A percentile compares a stretch with the other conserved stretches of the same genome.
These are phyloP conservation scores for Collybiopsis luxurians DNA, from an alignment of 768 basidiomycete species.

Conservation along the genomic window DNA sequence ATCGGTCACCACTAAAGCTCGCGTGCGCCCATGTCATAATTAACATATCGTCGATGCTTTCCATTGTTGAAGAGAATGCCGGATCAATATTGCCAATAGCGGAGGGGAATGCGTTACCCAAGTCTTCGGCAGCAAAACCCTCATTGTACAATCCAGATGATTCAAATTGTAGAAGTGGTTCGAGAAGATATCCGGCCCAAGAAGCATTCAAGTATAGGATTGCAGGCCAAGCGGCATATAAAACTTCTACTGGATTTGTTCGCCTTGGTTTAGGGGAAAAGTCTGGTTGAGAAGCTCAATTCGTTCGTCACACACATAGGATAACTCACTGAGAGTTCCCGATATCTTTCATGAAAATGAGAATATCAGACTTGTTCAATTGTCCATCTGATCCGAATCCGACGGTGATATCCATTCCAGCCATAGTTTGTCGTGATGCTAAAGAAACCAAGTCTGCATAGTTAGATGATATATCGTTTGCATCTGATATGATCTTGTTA, in stretches of 20 bases:
- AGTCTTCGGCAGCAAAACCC: slow-evolving; percentile 14
- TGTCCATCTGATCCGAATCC: neutral
- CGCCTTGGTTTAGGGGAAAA: too few species aligned
- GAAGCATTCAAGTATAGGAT: slow-evolving; percentile 14
- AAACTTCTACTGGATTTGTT: slow-evolving; percentile 13
- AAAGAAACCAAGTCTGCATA: slow-evolving; percentile 16
- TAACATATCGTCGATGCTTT: slow-evolving; percentile 1
- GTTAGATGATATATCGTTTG: slow-evolving; percentile 8
- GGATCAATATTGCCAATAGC: slow-evolving; percentile 1
- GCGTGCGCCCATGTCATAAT: slow-evolving; percentile 13
- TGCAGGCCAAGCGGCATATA: slow-evolving; percentile 14
- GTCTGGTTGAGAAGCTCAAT: too few species aligned
- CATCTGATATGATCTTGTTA: slow-evolving; percentile 10
- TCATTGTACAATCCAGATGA: slow-evolving; percentile 12
- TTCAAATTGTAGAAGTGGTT: slow-evolving; percentile 19
- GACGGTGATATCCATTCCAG: slow-evolving; percentile 14
- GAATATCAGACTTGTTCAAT: slow-evolving; percentile 12
- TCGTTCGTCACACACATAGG: too few species aligned
- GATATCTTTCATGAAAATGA: slow-evolving; percentile 14
- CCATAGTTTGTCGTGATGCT: slow-evolving; percentile 12
- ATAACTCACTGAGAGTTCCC: slow-evolving; percentile 12
- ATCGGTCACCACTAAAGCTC: slow-evolving; percentile 5
- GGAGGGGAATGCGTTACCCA: slow-evolving; percentile 12
- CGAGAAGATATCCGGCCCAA: slow-evolving; percentile 9
- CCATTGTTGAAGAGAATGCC: neutral